These are phyloP conservation scores for Ichthyophthirius multifiliis DNA, from an alignment of 169 alveolate species.

Conservation along the genomic window DNA sequence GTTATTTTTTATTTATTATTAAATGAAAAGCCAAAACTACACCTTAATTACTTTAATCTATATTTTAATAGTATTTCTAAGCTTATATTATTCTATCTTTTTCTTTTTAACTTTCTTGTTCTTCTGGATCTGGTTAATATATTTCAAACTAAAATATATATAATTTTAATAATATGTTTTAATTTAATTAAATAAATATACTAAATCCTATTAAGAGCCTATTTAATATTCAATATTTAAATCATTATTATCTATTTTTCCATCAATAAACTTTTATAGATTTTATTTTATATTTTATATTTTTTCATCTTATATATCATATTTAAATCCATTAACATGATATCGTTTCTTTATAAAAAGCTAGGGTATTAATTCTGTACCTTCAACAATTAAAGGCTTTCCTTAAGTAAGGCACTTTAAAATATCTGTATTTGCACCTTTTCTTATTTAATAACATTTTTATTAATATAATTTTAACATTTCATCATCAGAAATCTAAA, in stretches of 20 bases:
- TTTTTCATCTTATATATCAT: background rate
- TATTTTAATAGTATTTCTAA: background rate
- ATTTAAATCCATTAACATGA: background rate
- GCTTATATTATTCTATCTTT: background rate
- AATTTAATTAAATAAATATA: background rate
- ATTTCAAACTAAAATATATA: background rate
- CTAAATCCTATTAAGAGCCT: background rate
- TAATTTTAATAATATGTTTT: background rate
- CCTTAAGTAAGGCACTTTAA: slow-evolving; percentile 58
- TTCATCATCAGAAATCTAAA: slow-evolving; percentile 7
- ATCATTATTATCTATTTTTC: background rate
- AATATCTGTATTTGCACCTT: slow-evolving; percentile 67
- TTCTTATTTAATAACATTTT: slow-evolving; percentile 25
- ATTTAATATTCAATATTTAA: background rate
- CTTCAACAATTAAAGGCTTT: slow-evolving; percentile 64
- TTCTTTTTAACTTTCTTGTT: background rate
- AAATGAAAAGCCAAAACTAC: background rate
- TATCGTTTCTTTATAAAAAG: background rate
- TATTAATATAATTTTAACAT: background rate
- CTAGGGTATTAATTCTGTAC: slow-evolving; percentile 6
- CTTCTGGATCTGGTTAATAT: background rate
- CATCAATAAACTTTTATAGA: background rate
- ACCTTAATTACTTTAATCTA: background rate
- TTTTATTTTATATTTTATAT: background rate
- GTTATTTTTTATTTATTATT: background rate